Percentiles rank a stretch among this genome's conserved stretches.
Evolutionary conservation across 75 land plant genomes (phyloP).

Genomic region (Picea glauca): DNA sequence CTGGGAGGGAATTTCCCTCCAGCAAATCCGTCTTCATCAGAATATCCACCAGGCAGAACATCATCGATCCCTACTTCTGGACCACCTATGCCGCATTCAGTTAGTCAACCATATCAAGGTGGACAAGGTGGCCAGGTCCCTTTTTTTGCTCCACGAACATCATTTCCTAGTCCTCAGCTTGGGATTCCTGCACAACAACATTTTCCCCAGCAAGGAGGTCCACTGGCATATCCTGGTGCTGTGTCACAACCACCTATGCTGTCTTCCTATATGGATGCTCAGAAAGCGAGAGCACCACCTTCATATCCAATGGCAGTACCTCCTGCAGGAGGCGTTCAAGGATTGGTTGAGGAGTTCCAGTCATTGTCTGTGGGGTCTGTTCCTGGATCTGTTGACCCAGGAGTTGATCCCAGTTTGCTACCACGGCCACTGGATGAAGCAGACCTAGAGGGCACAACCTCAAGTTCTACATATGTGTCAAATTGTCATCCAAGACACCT

Average conservation of each 20-base stretch:
- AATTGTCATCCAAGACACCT: conserved; percentile 79
- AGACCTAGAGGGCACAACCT: conserved; percentile 40
- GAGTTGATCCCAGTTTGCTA: conserved; percentile 50
- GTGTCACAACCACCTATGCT: conserved; percentile 23
- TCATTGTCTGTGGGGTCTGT: conserved; percentile 68
- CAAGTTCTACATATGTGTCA: conserved; percentile 30
- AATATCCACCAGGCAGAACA: conserved; percentile 6
- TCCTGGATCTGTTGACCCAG: conserved; percentile 80
- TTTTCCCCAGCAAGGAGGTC: conserved; percentile 29
- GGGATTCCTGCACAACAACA: conserved; percentile 10
- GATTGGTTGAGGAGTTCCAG: conserved; percentile 84
- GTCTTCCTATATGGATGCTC: conserved; percentile 25
- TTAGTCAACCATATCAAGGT: conserved; percentile 13
- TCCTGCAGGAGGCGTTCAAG: conserved; percentile 42
- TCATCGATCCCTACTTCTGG: conserved; percentile 7
- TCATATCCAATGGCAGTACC: conserved; percentile 52
- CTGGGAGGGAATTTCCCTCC: conserved; percentile 18
- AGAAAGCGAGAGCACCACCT: conserved; percentile 29
- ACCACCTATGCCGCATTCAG: conserved; percentile 15
- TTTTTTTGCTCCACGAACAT: conserved; percentile 12
- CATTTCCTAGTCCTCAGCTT: conserved; percentile 21
- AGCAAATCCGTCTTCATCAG: conserved; percentile 15
- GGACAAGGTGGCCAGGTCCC: conserved; percentile 14
- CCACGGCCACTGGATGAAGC: conserved; percentile 75
- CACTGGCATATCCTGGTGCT: conserved; percentile 8